Evolutionary conservation across 1,284 basidiomycete genomes (phyloP).

Genomic region (Sutorius eximius): DNA sequence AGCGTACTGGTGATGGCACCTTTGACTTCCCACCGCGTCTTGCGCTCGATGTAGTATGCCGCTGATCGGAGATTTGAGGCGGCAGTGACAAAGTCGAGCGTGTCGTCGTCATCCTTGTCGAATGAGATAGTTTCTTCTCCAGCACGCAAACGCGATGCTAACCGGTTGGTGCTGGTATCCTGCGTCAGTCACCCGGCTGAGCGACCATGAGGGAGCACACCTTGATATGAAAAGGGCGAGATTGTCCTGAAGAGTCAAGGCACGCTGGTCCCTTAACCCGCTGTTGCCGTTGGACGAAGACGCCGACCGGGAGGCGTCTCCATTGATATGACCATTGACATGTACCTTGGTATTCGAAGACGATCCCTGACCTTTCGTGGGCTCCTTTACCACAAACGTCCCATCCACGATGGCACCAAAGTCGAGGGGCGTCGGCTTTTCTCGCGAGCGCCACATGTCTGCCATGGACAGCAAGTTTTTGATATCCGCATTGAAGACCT

Average conservation of each 20-base stretch:
- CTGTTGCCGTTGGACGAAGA: conserved; percentile 25
- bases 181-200: conserved; percentile 4
- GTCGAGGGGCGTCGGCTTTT: conserved; percentile 82
- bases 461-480: conserved; percentile 88
- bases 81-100: conserved; percentile 94
- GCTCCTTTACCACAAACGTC: conserved; percentile 46
- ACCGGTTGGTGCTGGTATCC: conserved; percentile 63
- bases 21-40: conserved; percentile 97
- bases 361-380: conserved; percentile 7
- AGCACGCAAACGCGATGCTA: conserved; percentile 71
- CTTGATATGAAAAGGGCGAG: conserved; percentile 81
- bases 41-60: conserved; percentile 85
- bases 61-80: conserved; percentile 89
- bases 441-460: conserved; percentile 96
- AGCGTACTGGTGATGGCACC: conserved; percentile 38
- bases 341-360: conserved; percentile 16
- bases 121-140: conserved; percentile 84
- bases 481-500: conserved; percentile 92
- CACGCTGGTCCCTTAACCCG: conserved; percentile 78
- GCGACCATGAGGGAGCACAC: conserved; percentile 38
- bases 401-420: conserved; percentile 70
- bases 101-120: conserved; percentile 98
- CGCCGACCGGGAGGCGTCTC: conserved; percentile 3
- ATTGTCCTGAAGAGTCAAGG: conserved; percentile 76
- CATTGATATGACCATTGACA: conserved; percentile 30